Conservation (phyloP, 2,329 filamentous ascomycete genomes). For the Aspergillus pseudonomiae region DNA sequence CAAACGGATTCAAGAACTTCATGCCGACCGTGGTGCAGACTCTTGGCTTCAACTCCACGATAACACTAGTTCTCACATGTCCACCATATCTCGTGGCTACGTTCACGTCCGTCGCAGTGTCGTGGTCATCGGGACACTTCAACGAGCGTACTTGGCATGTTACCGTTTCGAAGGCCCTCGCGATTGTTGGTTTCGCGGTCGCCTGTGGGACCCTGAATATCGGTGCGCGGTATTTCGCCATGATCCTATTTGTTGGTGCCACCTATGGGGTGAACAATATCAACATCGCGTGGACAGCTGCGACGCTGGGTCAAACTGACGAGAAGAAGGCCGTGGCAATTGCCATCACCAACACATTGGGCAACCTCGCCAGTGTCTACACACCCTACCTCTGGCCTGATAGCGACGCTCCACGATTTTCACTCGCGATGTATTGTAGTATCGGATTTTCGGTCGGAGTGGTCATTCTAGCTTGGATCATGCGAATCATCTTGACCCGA, state of each 20-base stretch:
- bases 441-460: constrained; percentile 20
- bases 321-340: constrained; percentile 49
- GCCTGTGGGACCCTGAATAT: constrained; percentile 32
- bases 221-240: constrained; percentile 34
- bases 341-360: constrained; percentile 47
- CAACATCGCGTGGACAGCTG: constrained; percentile 47
- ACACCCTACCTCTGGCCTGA: constrained; percentile 42
- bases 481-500: constrained; percentile 11
- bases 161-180: constrained; percentile 25
- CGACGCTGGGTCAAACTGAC: constrained; percentile 44
- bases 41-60: constrained; percentile 51
- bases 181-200: constrained; percentile 36
- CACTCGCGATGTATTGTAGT: constrained; percentile 19
- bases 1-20: constrained; percentile 53
- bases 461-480: constrained; percentile 18
- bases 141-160: constrained; percentile 37
- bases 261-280: constrained; percentile 43
- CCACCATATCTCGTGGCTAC: constrained; percentile 58
- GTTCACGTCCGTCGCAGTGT: constrained; percentile 50
- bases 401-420: constrained; percentile 17
- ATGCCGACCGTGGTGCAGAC: constrained; percentile 49
- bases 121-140: constrained; percentile 54
- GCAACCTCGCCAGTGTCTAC: constrained; percentile 46
- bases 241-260: constrained; percentile 35
- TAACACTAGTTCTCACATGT: constrained; percentile 54